These are phyloP conservation scores for Podila horticola DNA, from an alignment of 192 early-diverging fungal species.

Conservation along the genomic window DNA sequence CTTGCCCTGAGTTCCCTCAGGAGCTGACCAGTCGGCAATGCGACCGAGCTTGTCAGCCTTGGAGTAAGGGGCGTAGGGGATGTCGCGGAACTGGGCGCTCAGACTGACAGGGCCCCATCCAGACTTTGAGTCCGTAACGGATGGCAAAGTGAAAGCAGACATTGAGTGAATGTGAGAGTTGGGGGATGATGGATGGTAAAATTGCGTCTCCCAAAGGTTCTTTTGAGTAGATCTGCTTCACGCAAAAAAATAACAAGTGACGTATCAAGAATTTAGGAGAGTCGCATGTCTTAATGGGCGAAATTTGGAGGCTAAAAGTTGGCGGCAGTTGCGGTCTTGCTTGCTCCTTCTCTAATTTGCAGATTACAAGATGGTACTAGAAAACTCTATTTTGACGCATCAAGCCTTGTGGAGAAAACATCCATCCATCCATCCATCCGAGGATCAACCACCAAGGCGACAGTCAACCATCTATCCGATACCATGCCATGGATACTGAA, in stretches of 20 bases:
- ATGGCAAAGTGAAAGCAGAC: slow-evolving; percentile 78
- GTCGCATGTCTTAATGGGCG: neutral
- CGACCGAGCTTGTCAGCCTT: slow-evolving; percentile 96
- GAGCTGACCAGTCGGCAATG: slow-evolving; percentile 92
- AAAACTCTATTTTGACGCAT: slow-evolving; percentile 3
- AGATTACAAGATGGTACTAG: slow-evolving; percentile 43
- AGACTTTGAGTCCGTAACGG: slow-evolving; percentile 80
- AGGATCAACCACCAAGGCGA: neutral
- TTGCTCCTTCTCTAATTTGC: slow-evolving; percentile 48
- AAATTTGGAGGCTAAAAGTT: neutral
- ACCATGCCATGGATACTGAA: too few species aligned
- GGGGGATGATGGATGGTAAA: slow-evolving; percentile 3
- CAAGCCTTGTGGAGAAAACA: neutral
- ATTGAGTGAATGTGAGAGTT: slow-evolving; percentile 17
- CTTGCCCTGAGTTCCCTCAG: slow-evolving; percentile 71
- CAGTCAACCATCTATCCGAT: neutral
- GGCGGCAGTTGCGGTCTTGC: neutral
- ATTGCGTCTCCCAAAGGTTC: slow-evolving; percentile 1
- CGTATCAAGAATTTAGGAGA: neutral
- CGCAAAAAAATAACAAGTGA: slow-evolving; percentile 1
- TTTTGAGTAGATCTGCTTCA: neutral
- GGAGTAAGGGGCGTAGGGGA: slow-evolving; percentile 96
- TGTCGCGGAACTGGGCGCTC: slow-evolving; percentile 73
- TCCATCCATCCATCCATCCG: slow-evolving; percentile 31
- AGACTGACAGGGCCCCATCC: slow-evolving; percentile 92